Conservation (phyloP, 257 asterid species). For the Mentha longifolia region DNA sequence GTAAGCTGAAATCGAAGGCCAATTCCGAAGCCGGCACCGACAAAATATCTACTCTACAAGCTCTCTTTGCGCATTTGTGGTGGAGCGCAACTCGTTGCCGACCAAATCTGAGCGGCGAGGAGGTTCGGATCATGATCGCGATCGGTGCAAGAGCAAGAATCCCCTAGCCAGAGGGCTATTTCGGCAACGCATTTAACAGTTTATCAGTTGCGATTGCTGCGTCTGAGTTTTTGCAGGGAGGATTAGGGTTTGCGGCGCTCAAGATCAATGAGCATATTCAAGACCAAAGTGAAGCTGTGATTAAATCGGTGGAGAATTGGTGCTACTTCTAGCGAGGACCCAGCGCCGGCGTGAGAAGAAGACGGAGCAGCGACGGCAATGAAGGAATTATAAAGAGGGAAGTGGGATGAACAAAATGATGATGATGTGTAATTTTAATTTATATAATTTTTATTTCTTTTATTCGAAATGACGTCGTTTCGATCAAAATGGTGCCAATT, state of each 20-base stretch:
- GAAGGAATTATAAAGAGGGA: no score
- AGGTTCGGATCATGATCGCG: background rate
- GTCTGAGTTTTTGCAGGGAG: conserved; percentile 7
- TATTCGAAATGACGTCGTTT: no score
- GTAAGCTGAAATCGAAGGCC: conserved; percentile 41
- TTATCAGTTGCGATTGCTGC: background rate
- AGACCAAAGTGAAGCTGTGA: conserved; percentile 32
- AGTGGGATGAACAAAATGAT: no score
- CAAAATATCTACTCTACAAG: conserved; percentile 49
- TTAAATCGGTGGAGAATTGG: conserved; percentile 30
- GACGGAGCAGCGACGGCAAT: no score
- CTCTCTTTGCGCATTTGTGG: conserved; percentile 52
- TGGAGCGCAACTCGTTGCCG: conserved; percentile 22
- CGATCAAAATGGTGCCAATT: no score
- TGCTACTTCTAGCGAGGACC: background rate
- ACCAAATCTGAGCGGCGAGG: background rate
- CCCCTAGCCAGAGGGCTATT: conserved; percentile 34
- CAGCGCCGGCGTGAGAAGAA: background rate
- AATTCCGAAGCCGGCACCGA: conserved; percentile 32
- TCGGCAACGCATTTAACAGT: conserved; percentile 6
- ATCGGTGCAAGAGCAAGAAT: conserved; percentile 18
- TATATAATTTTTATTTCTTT: no score
- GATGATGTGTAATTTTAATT: no score
- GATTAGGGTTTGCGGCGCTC: conserved; percentile 40
- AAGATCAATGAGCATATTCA: conserved; percentile 34